Base-by-base conservation (phyloP, 192 early-diverging fungal genomes). In the Coemansia biformis region DNA sequence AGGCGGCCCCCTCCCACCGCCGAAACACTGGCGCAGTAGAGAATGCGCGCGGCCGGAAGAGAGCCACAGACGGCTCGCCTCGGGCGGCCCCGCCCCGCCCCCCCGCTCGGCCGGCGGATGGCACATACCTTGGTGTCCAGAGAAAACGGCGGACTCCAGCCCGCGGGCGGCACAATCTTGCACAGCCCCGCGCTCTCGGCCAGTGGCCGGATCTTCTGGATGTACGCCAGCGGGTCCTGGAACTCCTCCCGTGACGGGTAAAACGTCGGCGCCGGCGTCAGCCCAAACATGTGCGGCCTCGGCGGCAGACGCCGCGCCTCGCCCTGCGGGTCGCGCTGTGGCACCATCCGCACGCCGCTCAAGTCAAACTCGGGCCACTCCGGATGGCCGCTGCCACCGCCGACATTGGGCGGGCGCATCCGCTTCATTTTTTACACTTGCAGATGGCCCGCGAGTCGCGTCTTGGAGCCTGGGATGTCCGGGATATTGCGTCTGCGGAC, bases 101-200 rank as follows among this genome's bases (percentile, higher is more conserved):
- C n/a, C n/a, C n/a, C n/a, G n/a, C n/a, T n/a, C n/a, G n/a, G n/a
- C n/a, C n/a, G n/a, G n/a, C n/a, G n/a, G n/a, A n/a, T n/a, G n/a
- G n/a, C 63, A 38, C 53, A 22, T 74, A 65, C 70, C 62, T 66
- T 62, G 38, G 88, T 85, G 54, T 94, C 87, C 35, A 98, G 56
- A n/a, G 85, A 68, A 76, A 92, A 93, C 8, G 84, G 76, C 44
- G 92, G 91, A 21, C 76, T 81, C 87, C 92, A 98, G 7, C 79
- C 80, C 29, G 57, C 61, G 12, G 95, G 95, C 39, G 95, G 95
- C 23, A 98, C 79, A 54, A 98, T 88, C 63, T 98, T 98, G 66
- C 86, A 83, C 40, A 95, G 83, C 6, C 95, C 92, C n/a, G 81
- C 79, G 48, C 69, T 45, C 54, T 94, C 89, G 37, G 82, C 92